These are phyloP conservation scores for Colletotrichum sp. DNA, from an alignment of 2,329 filamentous ascomycete genomes.

Conservation along the genomic window DNA sequence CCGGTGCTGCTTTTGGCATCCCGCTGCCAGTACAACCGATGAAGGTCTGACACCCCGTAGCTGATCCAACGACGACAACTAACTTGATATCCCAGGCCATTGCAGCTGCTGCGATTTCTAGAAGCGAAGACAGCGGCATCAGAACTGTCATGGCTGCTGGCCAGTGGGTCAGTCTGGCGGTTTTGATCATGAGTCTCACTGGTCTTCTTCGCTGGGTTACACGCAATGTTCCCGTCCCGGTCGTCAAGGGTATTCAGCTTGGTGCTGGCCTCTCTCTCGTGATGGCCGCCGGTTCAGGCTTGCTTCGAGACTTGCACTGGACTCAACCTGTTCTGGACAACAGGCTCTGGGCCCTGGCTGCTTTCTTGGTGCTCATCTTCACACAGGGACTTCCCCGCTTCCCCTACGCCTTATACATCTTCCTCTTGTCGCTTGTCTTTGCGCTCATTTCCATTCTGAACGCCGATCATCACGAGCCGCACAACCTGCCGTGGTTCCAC, in stretches of 20 bases:
- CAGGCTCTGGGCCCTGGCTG: constrained; percentile 74
- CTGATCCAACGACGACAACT: neutral
- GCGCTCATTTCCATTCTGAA: constrained; percentile 51
- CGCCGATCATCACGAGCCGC: constrained; percentile 24
- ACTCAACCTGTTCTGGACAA: constrained; percentile 74
- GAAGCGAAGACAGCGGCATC: constrained; percentile 55
- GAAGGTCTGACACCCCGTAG: constrained; percentile 51
- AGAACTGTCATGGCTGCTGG: constrained; percentile 80
- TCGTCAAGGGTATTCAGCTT: constrained; percentile 94
- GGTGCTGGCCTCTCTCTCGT: constrained; percentile 87
- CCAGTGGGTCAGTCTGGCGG: constrained; percentile 71
- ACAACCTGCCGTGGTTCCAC: constrained; percentile 53
- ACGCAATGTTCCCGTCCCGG: constrained; percentile 78
- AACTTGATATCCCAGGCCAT: constrained; percentile 64
- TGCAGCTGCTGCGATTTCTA: constrained; percentile 83
- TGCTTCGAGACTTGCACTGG: constrained; percentile 76
- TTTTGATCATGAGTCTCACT: constrained; percentile 79
- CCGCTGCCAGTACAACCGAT: constrained; percentile 92
- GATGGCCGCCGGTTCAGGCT: constrained; percentile 73
- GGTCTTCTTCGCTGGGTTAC: constrained; percentile 79
- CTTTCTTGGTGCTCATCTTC: constrained; percentile 73
- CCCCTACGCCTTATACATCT: constrained; percentile 80
- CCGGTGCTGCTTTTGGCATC: constrained; percentile 83
- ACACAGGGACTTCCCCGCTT: constrained; percentile 70
- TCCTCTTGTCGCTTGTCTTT: constrained; percentile 70